Base-by-base conservation (phyloP, 2,329 filamentous ascomycete species). In the Lachnellula hyalina region DNA sequence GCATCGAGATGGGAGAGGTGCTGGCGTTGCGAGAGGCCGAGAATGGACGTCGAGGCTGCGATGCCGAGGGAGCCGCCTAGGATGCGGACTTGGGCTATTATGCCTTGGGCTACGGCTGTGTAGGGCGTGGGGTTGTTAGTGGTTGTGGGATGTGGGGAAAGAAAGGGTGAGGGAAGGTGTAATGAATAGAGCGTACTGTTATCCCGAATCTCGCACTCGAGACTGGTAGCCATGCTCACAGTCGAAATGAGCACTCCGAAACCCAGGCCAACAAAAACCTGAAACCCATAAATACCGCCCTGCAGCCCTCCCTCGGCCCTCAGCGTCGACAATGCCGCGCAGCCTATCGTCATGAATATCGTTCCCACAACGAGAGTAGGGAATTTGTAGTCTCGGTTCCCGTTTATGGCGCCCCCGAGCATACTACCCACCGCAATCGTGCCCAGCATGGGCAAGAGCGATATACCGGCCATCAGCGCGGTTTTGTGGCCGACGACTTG, bases 31-130 rank as follows among this genome's bases (percentile, higher is more conserved):
- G 36, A 56, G n/a, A 41, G 42, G 17, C 55, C 52, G 19, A 83
- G 79, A 11, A 85, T 73, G 14, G 83, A 76, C n/a, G 79, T 83
- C 59, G 82, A 82, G 23, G 78, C 67, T 0, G 81, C 77, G 44
- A 85, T 73, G 1, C 82, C 83, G 28, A 85, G 73, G 38, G 79
- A 79, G 2, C 83, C 82, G 1, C 83, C 83, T 2, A 85, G 69
- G 0, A 85, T 78, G 14, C 83, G 76, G 1, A 79, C 76, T 66
- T 86, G 82, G 1, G 82, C 79, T 9, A 84, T 49, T 9, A 52
- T 35, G 11, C 53, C 53, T 52, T 55, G 53, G 35, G 53, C 48
- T 15, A 51, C 17, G 5, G 53, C 52, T 54, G 34, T 1, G 15
- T 47, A 8, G 17, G 28, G 15, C 2, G 25, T 8, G 25, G 25